Evolutionary conservation across 768 basidiomycete species (phyloP), one percentile per base, ranked within the genome.

Genomic region (Hericium coralloides): DNA sequence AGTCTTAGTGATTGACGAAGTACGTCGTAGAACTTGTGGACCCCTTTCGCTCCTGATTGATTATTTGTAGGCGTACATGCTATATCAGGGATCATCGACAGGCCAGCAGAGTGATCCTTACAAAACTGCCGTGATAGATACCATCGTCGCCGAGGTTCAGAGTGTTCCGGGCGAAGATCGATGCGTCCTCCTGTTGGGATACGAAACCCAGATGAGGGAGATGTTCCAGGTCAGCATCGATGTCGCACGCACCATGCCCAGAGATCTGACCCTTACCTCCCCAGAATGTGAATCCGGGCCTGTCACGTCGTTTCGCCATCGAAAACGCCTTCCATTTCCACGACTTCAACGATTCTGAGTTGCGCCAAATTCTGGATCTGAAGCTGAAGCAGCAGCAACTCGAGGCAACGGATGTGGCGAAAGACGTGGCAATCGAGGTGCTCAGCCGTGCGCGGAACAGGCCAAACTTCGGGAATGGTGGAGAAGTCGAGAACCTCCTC

Each of bases 111-210:
- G 61, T 15, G 83, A 87, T 59, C 66, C 73, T 0, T 87, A 70
- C 68, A 86, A 85, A 60, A 83, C 81, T 1, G 76, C 84, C 0
- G 86, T 88, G 43, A 84, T 87, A 26, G 86, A 88, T 63, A 86
- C 85, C 0, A 79, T 88, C 26, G 85, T 88, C 0, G 86, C 86
- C 0, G 86, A 88, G 66, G 79, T 88, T 2, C 85, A 88, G 61
- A 84, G 77, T 48, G 76, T 76, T 0, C 82, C 82, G 0, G 84
- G 85, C 4, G 86, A 88, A 64, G 85, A 87, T 64, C 75, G 84
- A 31, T 85, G 83, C 54, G 81, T 88, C 0, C 69, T 88, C 12
- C 66, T 87, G 47, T 65, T 85, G 1, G 86, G 85, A 0, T 88
- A 87, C 67, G 79, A 81, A 57, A 73, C 79, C 4, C 73, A 85